Conservation (phyloP, 805 yeast genomes). For the Saccharomycopsis oosterbeekiorum region DNA sequence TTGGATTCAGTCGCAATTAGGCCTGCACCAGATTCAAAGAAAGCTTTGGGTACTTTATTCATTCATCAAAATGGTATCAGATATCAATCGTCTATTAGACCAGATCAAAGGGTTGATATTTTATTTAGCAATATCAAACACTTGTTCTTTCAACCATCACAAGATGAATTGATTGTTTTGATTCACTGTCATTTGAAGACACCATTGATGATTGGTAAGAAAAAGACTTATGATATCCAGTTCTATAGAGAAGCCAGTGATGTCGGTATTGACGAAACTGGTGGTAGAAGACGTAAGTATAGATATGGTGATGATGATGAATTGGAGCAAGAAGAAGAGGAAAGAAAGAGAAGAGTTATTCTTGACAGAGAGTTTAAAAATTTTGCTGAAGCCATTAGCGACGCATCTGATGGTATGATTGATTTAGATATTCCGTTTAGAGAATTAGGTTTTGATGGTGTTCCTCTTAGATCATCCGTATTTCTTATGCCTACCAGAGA, state of each 20-base stretch:
- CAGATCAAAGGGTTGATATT: slow-evolving; percentile 81
- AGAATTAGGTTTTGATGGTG: slow-evolving; percentile 96
- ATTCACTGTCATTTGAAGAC: slow-evolving; percentile 88
- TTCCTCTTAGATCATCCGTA: slow-evolving; percentile 89
- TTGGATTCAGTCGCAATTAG: slow-evolving; percentile 83
- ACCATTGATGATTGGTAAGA: slow-evolving; percentile 92
- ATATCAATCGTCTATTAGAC: slow-evolving; percentile 76
- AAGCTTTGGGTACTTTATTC: slow-evolving; percentile 81
- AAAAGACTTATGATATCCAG: slow-evolving; percentile 90
- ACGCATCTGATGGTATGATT: slow-evolving; percentile 69
- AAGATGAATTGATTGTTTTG: slow-evolving; percentile 85
- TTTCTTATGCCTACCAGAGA: slow-evolving; percentile 96
- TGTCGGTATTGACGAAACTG: slow-evolving; percentile 93
- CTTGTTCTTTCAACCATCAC: slow-evolving; percentile 90
- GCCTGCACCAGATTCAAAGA: slow-evolving; percentile 96
- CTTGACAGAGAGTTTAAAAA: slow-evolving; percentile 85
- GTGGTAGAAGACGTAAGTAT: slow-evolving; percentile 76
- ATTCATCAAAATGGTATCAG: slow-evolving; percentile 95
- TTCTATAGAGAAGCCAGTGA: slow-evolving; percentile 96
- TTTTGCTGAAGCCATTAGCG: slow-evolving; percentile 86
- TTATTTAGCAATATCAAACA: slow-evolving; percentile 87
- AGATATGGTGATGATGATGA: slow-evolving; percentile 98
- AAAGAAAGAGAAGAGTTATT: slow-evolving; percentile 81
- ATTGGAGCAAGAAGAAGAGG: slow-evolving; percentile 96
- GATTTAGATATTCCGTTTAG: slow-evolving; percentile 93